Base-by-base conservation (phyloP, 1,284 basidiomycete species). In the Fomitopsis schrenkii region DNA sequence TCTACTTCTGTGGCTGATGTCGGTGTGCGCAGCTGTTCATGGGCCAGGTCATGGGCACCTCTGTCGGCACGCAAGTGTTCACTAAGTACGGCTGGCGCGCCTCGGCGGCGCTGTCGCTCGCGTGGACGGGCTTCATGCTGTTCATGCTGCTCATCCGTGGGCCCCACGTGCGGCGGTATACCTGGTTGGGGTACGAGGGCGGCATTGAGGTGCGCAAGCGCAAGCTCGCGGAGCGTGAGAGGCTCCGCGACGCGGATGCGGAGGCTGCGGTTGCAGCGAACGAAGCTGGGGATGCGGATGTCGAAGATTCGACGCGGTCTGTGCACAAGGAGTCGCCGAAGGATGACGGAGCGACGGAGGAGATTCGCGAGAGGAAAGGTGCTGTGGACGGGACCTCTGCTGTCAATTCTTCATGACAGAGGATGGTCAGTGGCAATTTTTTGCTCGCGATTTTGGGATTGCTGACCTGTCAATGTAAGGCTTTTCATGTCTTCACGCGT, bases 1-100 rank as follows among this genome's bases (percentile, higher is more conserved):
- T 15, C 17, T 26, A 40, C 8, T 9, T n/a, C 12, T 17, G 22
- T 26, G 44, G 1, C 35, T 50, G 57, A 50, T 14, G 33, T 40
- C 59, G 26, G 8, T 2, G 12, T 14, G 19, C 55, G 35, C 58
- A 72, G 70, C 61, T 71, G 9, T 82, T 82, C 62, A 70, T 77
- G 15, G 81, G 81, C 0, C 80, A 82, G 64, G 78, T 81, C 7
- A 79, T 81, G 64, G 85, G 85, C 15, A 84, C 83, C 5, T 77
- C 83, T 0, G 79, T 76, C 3, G 79, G 84, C 35, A 80, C 81
- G 2, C 77, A 78, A 58, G 74, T 86, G 5, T 86, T 84, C 68
- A 74, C 81, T 5, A 62, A 70, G 28, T 72, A 81, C 59, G 83
- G 84, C 17, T 86, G 84, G 85, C 75, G 77, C 19, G 74, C 80